Evolutionary conservation across 768 basidiomycete species (phyloP).

Genomic region (Ephemerocybe angulata): DNA sequence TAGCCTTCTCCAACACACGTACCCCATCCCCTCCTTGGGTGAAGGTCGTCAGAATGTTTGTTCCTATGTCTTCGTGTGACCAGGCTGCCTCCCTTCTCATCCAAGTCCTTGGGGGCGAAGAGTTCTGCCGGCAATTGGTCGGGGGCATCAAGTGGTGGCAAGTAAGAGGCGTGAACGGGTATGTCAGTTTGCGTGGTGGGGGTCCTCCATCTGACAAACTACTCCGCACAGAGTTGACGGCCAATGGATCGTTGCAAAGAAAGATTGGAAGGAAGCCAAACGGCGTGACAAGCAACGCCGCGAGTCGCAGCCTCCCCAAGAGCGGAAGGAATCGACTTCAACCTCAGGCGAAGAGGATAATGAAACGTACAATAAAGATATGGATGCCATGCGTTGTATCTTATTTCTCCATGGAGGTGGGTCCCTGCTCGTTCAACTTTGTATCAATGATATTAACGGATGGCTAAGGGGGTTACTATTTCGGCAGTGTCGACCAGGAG

Average conservation of each 20-base stretch:
- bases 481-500: conserved; percentile 77
- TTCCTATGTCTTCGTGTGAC: conserved; percentile 75
- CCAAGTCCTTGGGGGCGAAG: conserved; percentile 80
- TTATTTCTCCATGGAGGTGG: conserved; percentile 76
- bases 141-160: conserved; percentile 99
- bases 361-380: conserved; percentile 58
- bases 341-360: conserved; percentile 17
- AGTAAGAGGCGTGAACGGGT: conserved; percentile 81
- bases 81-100: conserved; percentile 72
- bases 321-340: not conserved
- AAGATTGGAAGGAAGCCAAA: conserved; percentile 74
- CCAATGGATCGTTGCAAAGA: conserved; percentile 85
- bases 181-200: conserved; percentile 16
- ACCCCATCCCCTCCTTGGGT: conserved; percentile 86
- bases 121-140: conserved; percentile 61
- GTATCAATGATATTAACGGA: not conserved
- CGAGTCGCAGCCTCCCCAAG: not conserved
- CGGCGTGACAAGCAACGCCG: conserved; percentile 48
- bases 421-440: conserved; percentile 11
- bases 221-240: conserved; percentile 63
- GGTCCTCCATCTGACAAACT: conserved; percentile 3
- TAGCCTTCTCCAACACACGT: conserved; percentile 71
- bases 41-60: conserved; percentile 61
- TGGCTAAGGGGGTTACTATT: conserved; percentile 73
- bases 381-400: conserved; percentile 84